Evolutionary conservation across 352 stramenopile species (phyloP), one percentile per base, ranked within the genome.

Genomic region (Phytophthora cactorum): DNA sequence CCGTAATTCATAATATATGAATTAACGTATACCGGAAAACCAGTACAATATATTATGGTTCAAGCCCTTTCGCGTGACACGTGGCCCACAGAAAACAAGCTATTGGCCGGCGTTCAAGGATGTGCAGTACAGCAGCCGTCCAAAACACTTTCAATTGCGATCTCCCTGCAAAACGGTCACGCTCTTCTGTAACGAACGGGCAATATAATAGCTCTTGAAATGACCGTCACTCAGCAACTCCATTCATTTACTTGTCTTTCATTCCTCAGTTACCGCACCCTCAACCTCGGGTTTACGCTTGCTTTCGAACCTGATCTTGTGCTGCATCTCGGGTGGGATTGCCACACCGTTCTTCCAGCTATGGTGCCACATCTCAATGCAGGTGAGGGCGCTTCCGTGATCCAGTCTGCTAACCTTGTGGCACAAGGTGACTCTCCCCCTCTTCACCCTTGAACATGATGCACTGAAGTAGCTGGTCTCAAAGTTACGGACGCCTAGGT

Each of bases 391-490:
- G 27, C 41, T 65, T 15, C 56, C 52, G 3, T 63, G 34, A 5
- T 57, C 43, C 8, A 63, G 5, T 0, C 56, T n/a, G 5, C 56
- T 57, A 0, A 17, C n/a, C 43, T 57, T 64, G 32, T 56, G 61
- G 53, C 50, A 67, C 29, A 77, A 39, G 6, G 15, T 57, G 0
- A 77, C 59, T 22, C 17, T 22, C 17, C 17, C 2, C 55, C 6
- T 14, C 59, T 60, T 59, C 1, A 14, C 36, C 6, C 29, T 14
- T 1, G 43, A 60, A 56, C 64, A 77, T 1, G 32, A 17, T 0
- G 17, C 3, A 36, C 64, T 70, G 44, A 52, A 68, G 56, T 59
- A 74, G 25, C 52, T 66, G 0, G 52, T 70, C 56, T 77, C 64
- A 28, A 34, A 63, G 62, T 62, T 75, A 9, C 53, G 36, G 12